These are phyloP conservation scores for Chlamydomonas schloesseri DNA, from an alignment of 139 green algal genomes.

Conservation along the genomic window DNA sequence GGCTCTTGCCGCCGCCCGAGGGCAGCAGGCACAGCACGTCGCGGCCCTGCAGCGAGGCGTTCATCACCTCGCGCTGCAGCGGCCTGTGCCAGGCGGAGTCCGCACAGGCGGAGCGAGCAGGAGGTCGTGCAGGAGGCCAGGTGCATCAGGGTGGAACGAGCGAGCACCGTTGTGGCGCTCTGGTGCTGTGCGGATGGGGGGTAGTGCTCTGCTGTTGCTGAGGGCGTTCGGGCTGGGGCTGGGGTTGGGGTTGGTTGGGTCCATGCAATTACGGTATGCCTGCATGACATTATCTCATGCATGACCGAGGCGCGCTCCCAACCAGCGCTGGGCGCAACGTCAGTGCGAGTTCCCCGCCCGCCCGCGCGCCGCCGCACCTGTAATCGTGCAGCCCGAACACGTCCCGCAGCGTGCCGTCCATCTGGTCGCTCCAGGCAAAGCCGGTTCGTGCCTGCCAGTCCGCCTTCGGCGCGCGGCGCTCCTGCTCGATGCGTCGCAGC, in stretches of 20 bases:
- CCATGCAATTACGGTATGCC: no score
- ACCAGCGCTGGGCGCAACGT: no score
- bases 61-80: conserved; percentile 82
- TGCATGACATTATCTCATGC: no score
- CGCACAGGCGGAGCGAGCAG: neutral
- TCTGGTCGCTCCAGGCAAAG: conserved; percentile 61
- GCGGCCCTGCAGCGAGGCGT: conserved; percentile 71
- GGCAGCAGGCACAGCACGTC: conserved; percentile 86
- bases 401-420: conserved; percentile 48
- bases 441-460: conserved; percentile 55
- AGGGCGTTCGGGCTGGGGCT: no score
- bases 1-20: conserved; percentile 62
- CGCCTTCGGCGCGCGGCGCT: conserved; percentile 58
- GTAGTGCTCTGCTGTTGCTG: no score
- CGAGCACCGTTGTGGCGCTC: neutral
- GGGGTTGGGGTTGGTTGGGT: no score
- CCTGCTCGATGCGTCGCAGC: conserved; percentile 16
- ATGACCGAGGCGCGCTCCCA: no score
- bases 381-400: conserved; percentile 67
- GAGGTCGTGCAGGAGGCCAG: no score
- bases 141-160: neutral
- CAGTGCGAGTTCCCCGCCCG: no score
- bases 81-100: conserved; percentile 54
- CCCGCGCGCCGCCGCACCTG: no score
- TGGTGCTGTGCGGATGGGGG: no score